phyloP scores from a whole-genome alignment of 1,139 yeast species.

The Pneumocystis carinii region DNA sequence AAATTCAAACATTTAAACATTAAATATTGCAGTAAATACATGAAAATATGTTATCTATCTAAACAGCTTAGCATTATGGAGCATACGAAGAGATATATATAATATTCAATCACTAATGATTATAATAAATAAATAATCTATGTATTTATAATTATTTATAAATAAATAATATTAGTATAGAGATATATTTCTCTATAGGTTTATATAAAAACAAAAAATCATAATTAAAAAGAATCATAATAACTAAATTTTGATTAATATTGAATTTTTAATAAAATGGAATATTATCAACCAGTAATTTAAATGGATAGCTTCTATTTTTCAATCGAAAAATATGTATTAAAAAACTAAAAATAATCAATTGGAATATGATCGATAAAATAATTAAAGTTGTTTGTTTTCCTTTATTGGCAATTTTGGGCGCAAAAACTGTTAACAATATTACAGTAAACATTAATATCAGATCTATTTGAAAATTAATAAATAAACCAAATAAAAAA shows the following conservation, averaged over 20 bases:
- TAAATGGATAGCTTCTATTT: conserved; percentile 43
- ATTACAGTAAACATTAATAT: conserved; percentile 14
- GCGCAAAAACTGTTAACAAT: conserved; percentile 37
- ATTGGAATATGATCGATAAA: conserved; percentile 28
- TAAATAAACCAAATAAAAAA: neutral
- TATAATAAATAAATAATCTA: neutral
- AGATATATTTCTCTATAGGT: neutral
- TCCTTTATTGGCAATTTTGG: conserved; percentile 30
- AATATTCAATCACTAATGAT: neutral
- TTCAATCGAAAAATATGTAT: conserved; percentile 40
- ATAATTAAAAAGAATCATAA: neutral
- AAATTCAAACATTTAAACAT: neutral
- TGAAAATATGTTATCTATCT: neutral
- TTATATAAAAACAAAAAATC: neutral
- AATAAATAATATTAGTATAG: neutral
- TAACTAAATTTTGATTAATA: neutral
- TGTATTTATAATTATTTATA: no score
- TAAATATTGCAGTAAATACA: neutral
- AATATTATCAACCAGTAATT: conserved; percentile 20
- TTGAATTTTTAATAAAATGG: neutral
- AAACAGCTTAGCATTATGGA: neutral
- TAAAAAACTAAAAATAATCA: conserved; percentile 36
- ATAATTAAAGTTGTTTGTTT: conserved; percentile 36
- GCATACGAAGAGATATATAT: neutral
- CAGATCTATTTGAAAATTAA: conserved; percentile 25